Evolutionary conservation across 495 filamentous ascomycete genomes (phyloP), one percentile per base, ranked within the genome.

Genomic region (Aspergillus mulundensis): DNA sequence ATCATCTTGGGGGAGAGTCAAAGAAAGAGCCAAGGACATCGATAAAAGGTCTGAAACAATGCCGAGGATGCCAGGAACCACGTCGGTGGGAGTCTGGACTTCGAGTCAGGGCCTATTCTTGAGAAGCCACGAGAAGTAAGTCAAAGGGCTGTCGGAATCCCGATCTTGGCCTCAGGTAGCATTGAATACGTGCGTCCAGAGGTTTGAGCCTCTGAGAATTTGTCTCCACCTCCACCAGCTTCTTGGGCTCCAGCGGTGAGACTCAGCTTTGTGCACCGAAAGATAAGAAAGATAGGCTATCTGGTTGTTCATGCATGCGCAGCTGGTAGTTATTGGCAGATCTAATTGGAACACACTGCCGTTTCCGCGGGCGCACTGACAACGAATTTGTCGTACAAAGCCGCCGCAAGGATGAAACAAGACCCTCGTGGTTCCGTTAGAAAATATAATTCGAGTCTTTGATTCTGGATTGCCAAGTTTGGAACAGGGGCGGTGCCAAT

Each of bases 401-500:
- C 19, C 53, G 16, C 5, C 3, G 14, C 18, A 36, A 39, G 16
- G 20, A 34, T 32, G 40, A 45, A 25, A 34, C 41, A 39, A 43
- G 14, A 18, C 38, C 2, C 45, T 34, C 18, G 28, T 39, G n/a
- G 10, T 1, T 18, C 10, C 23, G 19, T 45, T 19, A 51, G 24
- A 39, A 28, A 28, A 36, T 18, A 36, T 43, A 56, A 50, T 24
- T 36, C 39, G 47, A 8, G 40, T 10, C n/a, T 11, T 44, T 30
- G 40, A 39, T 48, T 48, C n/a, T 52, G 48, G 48, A 25, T 47
- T 15, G 49, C 14, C 8, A 28, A 45, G 55, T 52, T 18, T 32
- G 48, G 48, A 41, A 18, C 55, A 52, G 40, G 30, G 28, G 15
- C 30, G 23, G 36, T 7, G 19, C 7, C 40, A n/a, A 12, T 12